Base-by-base conservation (phyloP, 805 yeast genomes). In the Saturnispora bothae region DNA sequence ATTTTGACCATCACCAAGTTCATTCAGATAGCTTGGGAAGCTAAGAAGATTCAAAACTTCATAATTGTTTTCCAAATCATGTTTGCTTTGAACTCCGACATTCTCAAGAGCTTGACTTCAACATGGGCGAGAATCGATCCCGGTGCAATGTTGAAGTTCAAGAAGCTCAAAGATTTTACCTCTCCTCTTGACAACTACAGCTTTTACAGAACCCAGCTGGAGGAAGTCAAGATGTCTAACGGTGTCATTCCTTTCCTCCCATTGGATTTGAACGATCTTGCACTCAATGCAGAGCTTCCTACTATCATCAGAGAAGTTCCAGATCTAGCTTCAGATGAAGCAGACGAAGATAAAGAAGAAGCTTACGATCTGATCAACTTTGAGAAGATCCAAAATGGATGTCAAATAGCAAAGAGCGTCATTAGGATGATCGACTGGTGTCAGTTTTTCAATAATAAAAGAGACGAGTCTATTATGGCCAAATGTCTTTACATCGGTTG, bases 231-330 rank as follows among this genome's bases (percentile, higher is more conserved):
- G 40, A 75, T 79, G 17, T 64, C 78, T 4, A 65, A 64, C 41
- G 97, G 97, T 3, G 78, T 94, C 48, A 76, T 89, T 36, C 97
- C 98, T 17, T 89, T 88, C 55, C 73, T 88, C 38, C 96, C 94
- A 1, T 65, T 89, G 22, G 86, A 84, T 50, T 57, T 89, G 33
- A 78, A 88, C 3, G 97, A 89, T 54, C 65, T 89, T 49, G 74
- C 83, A 1, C 73, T 80, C 51, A 85, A 84, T 54, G 71, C 78
- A 3, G 81, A 77, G 46, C 58, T 78, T 42, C 74, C 80, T 0
- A 67, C 73, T 9, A 61, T 63, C 39, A 56, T 72, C 29, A 59
- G 57, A 40, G 38, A 47, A 2, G 34, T 36, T 22, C 31, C 34
- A 18, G 43, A 42, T 21, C 43, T 34, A 3, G 13, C 26, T 5